Evolutionary conservation across 257 asterid genomes (phyloP), one percentile per base, ranked within the genome.

Genomic region (Przewalskia tangutica): DNA sequence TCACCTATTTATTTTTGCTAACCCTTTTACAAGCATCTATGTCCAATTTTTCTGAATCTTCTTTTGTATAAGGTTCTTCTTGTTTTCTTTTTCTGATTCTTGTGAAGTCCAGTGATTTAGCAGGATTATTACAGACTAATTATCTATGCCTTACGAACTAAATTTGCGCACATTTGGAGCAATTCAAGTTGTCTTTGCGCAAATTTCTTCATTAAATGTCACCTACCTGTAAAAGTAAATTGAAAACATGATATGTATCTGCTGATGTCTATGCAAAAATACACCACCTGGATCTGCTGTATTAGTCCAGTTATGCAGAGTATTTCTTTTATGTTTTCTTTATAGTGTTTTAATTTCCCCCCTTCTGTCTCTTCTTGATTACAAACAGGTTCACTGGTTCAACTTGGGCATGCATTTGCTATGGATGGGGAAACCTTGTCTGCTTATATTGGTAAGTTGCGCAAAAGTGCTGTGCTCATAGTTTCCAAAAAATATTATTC

Each of bases 381-480:
- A 36, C 77, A 65, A 81, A 89, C 92, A 95, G 99, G 99, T 95
- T 95, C 89, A 86, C 93, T 59, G 98, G 99, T 78, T 91, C 99
- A 16, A 82, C 88, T 62, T 95, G 98, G 98, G 97, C 97, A 73
- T 85, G 93, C 40, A 14, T 90, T 59, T 88, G 92, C 82, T 94
- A 95, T 38, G 99, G 99, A 89, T 95, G 97, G 98, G 99, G 99
- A 67, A 95, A 95, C 86, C 99, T 95, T 51, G 80, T 90, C 73
- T 93, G 98, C 92, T 83, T 95, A 85, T 94, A 86, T 89, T 85
- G 97, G 99, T 95, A 92, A 84, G 53, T 44, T 58, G 50, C 59
- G 83, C 48, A 11, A 44, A 44, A 46, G n/a, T 48, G 5, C 14
- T 5, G 14, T 27, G 36, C 36, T 75, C 63, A 40, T 54, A n/a